These are phyloP conservation scores for Coprinellus micaceus DNA, from an alignment of 768 basidiomycete species.

Conservation along the genomic window DNA sequence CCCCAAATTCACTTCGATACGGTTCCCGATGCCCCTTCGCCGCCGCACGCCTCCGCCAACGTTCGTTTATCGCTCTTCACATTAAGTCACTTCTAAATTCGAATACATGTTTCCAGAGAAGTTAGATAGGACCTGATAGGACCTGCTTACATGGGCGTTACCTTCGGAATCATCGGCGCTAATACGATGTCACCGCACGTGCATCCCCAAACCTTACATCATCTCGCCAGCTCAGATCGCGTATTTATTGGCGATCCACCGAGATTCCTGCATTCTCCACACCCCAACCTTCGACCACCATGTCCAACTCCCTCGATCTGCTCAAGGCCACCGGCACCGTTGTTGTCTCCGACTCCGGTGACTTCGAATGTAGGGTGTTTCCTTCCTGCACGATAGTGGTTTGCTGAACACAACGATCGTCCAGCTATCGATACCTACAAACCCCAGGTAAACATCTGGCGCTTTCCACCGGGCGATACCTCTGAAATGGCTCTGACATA, in stretches of 20 bases:
- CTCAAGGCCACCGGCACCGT: slow-evolving; percentile 92
- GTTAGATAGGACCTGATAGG: too few relatives aligned
- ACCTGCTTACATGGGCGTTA: too few relatives aligned
- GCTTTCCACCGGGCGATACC: not conserved
- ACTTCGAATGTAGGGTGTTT: slow-evolving; percentile 70
- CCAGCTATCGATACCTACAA: slow-evolving; percentile 93
- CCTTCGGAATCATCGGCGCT: not conserved
- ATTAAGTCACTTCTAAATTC: too few relatives aligned
- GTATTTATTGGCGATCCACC: not conserved
- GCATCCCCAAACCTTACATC: not conserved
- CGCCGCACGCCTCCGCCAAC: too few relatives aligned
- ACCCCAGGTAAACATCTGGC: slow-evolving; percentile 60
- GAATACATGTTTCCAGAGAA: too few relatives aligned
- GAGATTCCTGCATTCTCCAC: not conserved
- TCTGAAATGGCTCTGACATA: not conserved
- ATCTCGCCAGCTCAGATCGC: not conserved
- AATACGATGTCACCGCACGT: not conserved
- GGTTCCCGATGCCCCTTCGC: too few relatives aligned
- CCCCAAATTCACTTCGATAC: too few relatives aligned
- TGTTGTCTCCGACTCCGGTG: slow-evolving; percentile 97
- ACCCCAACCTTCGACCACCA: slow-evolving; percentile 35
- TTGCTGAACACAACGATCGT: slow-evolving; percentile 21
- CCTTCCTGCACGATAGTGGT: not conserved
- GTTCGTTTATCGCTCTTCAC: too few relatives aligned
- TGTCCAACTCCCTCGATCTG: slow-evolving; percentile 76